These are phyloP conservation scores for Colletotrichum aenigma DNA, from an alignment of 2,329 filamentous ascomycete genomes.

Conservation along the genomic window DNA sequence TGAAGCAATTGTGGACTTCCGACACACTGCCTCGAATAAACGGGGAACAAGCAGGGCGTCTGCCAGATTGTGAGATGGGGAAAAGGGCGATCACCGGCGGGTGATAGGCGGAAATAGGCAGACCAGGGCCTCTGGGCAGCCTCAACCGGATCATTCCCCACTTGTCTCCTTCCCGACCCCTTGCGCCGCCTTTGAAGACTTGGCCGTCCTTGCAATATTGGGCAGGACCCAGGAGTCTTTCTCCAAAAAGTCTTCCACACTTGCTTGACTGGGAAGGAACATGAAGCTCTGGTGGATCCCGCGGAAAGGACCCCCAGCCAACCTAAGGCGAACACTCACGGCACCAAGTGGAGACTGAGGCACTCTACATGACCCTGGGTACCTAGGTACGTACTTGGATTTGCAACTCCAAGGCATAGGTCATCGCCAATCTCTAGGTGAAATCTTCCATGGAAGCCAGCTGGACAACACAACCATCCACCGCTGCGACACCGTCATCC, in stretches of 20 bases:
- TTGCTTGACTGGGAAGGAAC: background rate
- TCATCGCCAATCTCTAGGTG: background rate
- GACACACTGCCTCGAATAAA: background rate
- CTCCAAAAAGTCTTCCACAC: background rate
- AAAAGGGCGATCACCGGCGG: background rate
- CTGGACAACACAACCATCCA: background rate
- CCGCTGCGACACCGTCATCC: background rate
- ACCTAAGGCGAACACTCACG: background rate
- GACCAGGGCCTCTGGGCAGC: background rate
- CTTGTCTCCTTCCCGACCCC: background rate
- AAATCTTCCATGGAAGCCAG: background rate
- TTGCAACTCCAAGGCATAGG: background rate
- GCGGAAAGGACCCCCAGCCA: background rate
- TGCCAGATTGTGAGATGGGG: background rate
- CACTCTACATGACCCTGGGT: background rate
- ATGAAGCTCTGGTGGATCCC: background rate
- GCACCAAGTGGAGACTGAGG: background rate
- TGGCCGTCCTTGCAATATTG: background rate
- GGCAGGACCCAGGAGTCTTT: background rate
- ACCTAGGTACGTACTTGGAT: background rate
- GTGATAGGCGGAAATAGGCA: background rate
- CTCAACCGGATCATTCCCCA: slow-evolving; percentile 2
- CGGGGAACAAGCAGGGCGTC: background rate
- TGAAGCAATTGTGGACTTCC: background rate
- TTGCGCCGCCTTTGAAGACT: background rate